Conservation (phyloP, 495 filamentous ascomycete species). For the Penicillium coffeae region DNA sequence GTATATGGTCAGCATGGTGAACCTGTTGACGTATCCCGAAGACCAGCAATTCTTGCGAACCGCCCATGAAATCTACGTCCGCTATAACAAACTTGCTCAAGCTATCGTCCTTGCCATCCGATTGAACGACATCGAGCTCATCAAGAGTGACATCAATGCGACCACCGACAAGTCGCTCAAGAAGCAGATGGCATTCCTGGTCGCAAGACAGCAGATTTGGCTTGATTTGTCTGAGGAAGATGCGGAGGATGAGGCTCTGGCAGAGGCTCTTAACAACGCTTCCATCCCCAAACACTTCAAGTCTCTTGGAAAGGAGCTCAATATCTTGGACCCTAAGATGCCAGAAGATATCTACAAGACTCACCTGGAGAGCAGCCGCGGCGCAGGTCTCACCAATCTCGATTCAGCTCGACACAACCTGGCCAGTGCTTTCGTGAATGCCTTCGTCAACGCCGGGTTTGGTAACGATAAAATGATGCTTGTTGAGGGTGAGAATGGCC, state of each 20-base stretch:
- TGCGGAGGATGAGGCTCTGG: conserved; percentile 66
- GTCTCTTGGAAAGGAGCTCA: conserved; percentile 87
- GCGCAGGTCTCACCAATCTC: conserved; percentile 85
- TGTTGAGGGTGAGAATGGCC: conserved; percentile 68
- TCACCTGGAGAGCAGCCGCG: conserved; percentile 90
- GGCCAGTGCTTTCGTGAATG: conserved; percentile 93
- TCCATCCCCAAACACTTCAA: conserved; percentile 91
- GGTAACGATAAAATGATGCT: conserved; percentile 97
- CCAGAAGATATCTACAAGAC: conserved; percentile 99
- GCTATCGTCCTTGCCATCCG: conserved; percentile 93
- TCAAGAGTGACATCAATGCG: conserved; percentile 71
- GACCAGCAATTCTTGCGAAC: conserved; percentile 90
- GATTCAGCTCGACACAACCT: conserved; percentile 96
- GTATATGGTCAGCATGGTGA: conserved; percentile 99
- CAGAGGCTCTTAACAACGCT: conserved; percentile 80
- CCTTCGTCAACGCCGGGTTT: conserved; percentile 93
- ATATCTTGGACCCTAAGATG: conserved; percentile 93
- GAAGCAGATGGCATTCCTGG: conserved; percentile 92
- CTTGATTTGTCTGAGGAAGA: conserved; percentile 61
- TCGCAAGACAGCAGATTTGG: conserved; percentile 86
- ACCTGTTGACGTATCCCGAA: conserved; percentile 93
- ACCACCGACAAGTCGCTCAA: conserved; percentile 78
- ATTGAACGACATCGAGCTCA: conserved; percentile 79
- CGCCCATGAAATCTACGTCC: conserved; percentile 86
- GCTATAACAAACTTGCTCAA: conserved; percentile 86